phyloP scores from a whole-genome alignment of 176 grass and related monocot species.

The Lolium multiflorum region DNA sequence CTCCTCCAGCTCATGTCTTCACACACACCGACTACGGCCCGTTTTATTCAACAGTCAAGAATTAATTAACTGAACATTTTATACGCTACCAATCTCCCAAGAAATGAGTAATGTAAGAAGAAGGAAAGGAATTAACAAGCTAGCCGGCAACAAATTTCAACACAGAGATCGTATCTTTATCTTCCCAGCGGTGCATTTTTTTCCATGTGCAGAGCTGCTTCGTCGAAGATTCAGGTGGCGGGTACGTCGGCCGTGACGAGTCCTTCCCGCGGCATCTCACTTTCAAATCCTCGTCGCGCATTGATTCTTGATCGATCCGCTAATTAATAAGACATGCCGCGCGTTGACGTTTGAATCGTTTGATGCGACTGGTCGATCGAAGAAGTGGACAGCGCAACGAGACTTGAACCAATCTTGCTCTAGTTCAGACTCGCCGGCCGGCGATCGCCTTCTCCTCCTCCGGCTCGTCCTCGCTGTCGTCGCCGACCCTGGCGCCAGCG shows the following conservation, averaged over 20 bases:
- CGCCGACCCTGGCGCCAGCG: conserved; percentile 39
- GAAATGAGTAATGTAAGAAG: neutral
- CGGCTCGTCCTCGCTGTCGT: conserved; percentile 45
- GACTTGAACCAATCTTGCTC: neutral
- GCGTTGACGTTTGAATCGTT: neutral
- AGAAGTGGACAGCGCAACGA: neutral
- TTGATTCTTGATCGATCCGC: conserved; percentile 14
- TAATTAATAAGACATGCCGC: neutral
- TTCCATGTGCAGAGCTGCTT: neutral
- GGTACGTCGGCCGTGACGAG: neutral
- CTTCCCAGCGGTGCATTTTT: neutral
- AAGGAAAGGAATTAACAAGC: neutral
- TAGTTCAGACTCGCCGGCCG: conserved; percentile 40
- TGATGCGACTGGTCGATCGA: neutral
- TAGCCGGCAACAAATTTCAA: conserved; percentile 3
- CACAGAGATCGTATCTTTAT: neutral
- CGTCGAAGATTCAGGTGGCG: conserved; percentile 22
- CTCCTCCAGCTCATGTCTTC: no score
- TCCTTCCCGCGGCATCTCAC: neutral
- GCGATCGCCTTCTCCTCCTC: conserved; percentile 59
- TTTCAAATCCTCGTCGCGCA: neutral
- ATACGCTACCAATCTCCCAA: neutral
- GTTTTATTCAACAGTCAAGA: neutral
- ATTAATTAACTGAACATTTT: conserved; percentile 27
- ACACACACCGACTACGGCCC: no score